Conservation (phyloP, 2,329 filamentous ascomycete genomes). For the Gnomoniopsis smithogilvyi region DNA sequence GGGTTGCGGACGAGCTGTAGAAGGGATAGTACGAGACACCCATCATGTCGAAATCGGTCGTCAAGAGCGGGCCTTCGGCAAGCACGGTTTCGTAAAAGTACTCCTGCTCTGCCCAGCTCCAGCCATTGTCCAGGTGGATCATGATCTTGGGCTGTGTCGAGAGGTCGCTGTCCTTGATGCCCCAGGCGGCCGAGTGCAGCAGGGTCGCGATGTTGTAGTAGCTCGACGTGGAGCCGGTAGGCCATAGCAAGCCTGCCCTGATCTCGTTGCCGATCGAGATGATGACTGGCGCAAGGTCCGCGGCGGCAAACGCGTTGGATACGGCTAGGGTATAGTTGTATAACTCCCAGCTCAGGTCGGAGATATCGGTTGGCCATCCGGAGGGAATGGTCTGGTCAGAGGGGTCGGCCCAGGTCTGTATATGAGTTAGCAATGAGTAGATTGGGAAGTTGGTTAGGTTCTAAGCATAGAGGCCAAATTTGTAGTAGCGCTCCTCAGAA, state of each 20-base stretch:
- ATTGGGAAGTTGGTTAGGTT: too few species aligned
- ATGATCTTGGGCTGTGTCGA: slow-evolving; percentile 62
- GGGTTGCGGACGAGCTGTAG: slow-evolving; percentile 57
- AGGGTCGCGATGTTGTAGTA: slow-evolving; percentile 60
- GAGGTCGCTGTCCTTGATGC: slow-evolving; percentile 62
- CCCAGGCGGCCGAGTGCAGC: slow-evolving; percentile 60
- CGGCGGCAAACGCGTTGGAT: slow-evolving; percentile 57
- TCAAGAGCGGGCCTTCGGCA: slow-evolving; percentile 42
- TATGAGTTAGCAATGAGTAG: too few species aligned
- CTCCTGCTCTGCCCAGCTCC: slow-evolving; percentile 64
- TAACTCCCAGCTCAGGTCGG: slow-evolving; percentile 56
- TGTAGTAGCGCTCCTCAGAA: too few species aligned
- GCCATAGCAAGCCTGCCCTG: slow-evolving; percentile 63
- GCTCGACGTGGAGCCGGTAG: slow-evolving; percentile 54
- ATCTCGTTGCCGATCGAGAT: slow-evolving; percentile 76
- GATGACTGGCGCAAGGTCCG: slow-evolving; percentile 54
- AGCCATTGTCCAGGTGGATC: slow-evolving; percentile 75
- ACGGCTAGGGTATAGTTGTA: slow-evolving; percentile 67
- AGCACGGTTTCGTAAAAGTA: slow-evolving; percentile 58
- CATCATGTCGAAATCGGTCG: slow-evolving; percentile 65
- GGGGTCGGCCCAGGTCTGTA: not conserved
- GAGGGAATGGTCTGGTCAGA: slow-evolving; percentile 57
- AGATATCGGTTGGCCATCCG: slow-evolving; percentile 60
- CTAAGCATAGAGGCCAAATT: too few species aligned
- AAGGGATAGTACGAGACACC: slow-evolving; percentile 74